Percentiles rank a stretch among this genome's conserved stretches.
Conservation (phyloP, 2,329 filamentous ascomycete genomes). For the Apiospora hydei region DNA sequence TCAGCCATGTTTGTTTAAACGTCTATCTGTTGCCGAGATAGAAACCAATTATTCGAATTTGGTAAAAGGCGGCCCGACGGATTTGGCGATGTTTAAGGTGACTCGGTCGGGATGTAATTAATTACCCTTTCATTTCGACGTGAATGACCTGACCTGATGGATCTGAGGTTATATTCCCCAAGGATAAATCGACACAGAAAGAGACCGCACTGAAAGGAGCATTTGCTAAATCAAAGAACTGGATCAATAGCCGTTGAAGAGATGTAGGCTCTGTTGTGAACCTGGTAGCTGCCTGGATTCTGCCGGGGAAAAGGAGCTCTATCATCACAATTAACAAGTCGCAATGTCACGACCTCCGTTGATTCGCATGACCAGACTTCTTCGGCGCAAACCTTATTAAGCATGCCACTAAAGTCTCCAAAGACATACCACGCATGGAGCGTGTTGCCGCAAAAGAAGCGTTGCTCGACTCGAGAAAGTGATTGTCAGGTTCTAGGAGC, state of each 20-base stretch:
- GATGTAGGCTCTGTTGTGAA: background rate
- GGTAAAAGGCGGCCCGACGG: background rate
- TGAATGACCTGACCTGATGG: background rate
- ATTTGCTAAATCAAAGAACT: background rate
- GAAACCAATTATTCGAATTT: background rate
- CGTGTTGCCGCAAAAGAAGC: background rate
- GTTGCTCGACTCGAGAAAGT: background rate
- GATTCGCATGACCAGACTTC: background rate
- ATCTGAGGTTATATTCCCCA: background rate
- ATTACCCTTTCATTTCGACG: background rate
- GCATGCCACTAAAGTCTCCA: background rate
- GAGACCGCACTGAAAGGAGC: background rate
- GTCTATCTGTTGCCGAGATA: background rate
- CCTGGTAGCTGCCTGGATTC: background rate
- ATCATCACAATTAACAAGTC: background rate
- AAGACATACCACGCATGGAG: background rate
- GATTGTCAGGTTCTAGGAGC: background rate
- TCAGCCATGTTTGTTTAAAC: background rate
- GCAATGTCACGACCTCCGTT: background rate
- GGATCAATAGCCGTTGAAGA: background rate
- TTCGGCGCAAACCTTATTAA: constrained; percentile 12
- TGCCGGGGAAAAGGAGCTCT: background rate
- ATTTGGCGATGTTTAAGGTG: background rate
- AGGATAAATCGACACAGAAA: background rate
- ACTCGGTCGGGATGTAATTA: background rate